phyloP scores from a whole-genome alignment of 2,329 filamentous ascomycete species.

The Paraphoma sp. region DNA sequence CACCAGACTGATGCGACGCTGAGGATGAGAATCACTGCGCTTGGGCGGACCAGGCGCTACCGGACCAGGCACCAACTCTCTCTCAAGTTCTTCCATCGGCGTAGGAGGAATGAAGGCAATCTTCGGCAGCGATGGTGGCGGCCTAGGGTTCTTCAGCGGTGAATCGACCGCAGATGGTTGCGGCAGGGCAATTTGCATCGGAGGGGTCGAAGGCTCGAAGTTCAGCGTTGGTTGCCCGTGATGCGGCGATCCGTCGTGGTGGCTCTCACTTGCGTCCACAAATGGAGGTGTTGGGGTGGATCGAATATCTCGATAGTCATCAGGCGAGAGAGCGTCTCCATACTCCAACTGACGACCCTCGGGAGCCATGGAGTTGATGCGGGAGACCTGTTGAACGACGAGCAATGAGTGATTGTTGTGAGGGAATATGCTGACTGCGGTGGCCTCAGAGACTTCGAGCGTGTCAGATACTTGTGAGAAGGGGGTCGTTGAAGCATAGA shows the following conservation, averaged over 20 bases:
- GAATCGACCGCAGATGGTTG: slow-evolving; percentile 55
- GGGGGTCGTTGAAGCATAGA: slow-evolving; percentile 57
- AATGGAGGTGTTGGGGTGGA: slow-evolving; percentile 33
- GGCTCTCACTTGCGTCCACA: slow-evolving; percentile 27
- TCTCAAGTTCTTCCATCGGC: slow-evolving; percentile 55
- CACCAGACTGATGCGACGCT: slow-evolving; percentile 49
- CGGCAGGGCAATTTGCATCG: slow-evolving; percentile 35
- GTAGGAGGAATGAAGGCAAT: slow-evolving; percentile 64
- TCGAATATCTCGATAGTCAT: slow-evolving; percentile 24
- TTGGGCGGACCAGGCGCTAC: slow-evolving; percentile 36
- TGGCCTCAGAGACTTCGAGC: slow-evolving; percentile 68
- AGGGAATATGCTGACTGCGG: slow-evolving; percentile 65
- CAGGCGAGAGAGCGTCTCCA: slow-evolving; percentile 19
- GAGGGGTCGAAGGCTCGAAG: slow-evolving; percentile 46
- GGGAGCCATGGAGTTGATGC: slow-evolving; percentile 31
- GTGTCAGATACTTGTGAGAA: slow-evolving; percentile 58
- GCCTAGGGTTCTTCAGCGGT: slow-evolving; percentile 64
- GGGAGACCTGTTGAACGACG: slow-evolving; percentile 63
- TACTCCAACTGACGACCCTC: slow-evolving; percentile 22
- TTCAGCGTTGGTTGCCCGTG: slow-evolving; percentile 31
- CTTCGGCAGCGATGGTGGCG: slow-evolving; percentile 63
- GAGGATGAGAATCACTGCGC: slow-evolving; percentile 43
- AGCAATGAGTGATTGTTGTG: slow-evolving; percentile 69
- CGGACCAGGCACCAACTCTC: slow-evolving; percentile 44
- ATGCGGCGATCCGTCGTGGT: slow-evolving; percentile 7